Conservation (phyloP, 2,329 filamentous ascomycete genomes). For the Fusarium anguioides region DNA sequence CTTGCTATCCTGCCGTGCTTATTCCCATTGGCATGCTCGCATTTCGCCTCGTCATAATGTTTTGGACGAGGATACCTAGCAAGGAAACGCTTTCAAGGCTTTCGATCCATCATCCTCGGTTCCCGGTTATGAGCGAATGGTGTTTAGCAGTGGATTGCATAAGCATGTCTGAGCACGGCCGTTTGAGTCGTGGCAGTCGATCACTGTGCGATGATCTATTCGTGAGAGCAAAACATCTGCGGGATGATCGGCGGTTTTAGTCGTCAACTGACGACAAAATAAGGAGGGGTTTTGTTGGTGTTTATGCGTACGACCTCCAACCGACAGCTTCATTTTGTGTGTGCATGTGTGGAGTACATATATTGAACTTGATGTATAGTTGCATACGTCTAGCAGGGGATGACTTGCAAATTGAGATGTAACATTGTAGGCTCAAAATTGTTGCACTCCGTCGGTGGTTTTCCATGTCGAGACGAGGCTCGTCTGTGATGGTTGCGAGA, state of each 20-base stretch:
- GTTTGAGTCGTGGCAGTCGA: constrained; percentile 37
- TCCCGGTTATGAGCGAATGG: constrained; percentile 16
- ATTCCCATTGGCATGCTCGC: no score
- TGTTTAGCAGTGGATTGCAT: constrained; percentile 21
- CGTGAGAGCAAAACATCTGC: constrained; percentile 16
- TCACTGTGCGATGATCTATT: constrained; percentile 36
- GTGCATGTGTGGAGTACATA: constrained; percentile 9
- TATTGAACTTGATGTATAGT: no score
- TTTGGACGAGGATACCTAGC: no score
- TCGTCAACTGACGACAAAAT: constrained; percentile 25
- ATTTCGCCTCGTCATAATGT: no score
- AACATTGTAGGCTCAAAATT: constrained; percentile 18
- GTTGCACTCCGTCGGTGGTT: constrained; percentile 28
- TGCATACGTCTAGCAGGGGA: constrained; percentile 8
- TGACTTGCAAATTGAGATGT: constrained; percentile 14
- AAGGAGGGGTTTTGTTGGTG: constrained; percentile 13
- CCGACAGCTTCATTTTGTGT: constrained; percentile 14
- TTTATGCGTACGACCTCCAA: neutral
- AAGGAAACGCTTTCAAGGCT: neutral
- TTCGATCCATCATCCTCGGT: neutral
- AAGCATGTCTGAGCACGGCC: constrained; percentile 34
- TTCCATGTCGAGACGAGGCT: constrained; percentile 21
- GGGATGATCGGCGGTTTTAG: constrained; percentile 29
- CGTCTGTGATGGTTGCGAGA: constrained; percentile 22
- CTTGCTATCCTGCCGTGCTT: neutral